Percentiles rank a stretch among this genome's conserved stretches.
These are phyloP conservation scores for Pestalotiopsis sp. DNA, from an alignment of 2,329 filamentous ascomycete genomes.

Conservation along the genomic window DNA sequence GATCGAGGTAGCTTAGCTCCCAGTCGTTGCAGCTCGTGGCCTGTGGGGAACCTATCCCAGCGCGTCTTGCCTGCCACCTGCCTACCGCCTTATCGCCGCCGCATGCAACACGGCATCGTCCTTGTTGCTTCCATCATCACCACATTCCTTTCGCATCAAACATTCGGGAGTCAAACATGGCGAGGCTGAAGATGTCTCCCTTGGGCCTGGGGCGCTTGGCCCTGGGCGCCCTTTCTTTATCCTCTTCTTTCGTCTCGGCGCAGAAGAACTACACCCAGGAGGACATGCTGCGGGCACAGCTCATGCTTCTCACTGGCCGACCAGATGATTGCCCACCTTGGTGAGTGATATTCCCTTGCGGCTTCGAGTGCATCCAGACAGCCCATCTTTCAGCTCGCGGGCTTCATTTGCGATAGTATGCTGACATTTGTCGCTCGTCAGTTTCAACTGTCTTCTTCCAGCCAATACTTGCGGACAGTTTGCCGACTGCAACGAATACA, in stretches of 20 bases:
- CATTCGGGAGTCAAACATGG: not conserved
- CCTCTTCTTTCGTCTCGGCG: slow-evolving; percentile 28
- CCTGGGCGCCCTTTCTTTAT: slow-evolving; percentile 28
- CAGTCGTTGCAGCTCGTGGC: slow-evolving; percentile 11
- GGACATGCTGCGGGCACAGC: slow-evolving; percentile 65
- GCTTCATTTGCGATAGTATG: slow-evolving; percentile 19
- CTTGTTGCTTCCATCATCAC: not conserved
- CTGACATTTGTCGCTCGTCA: slow-evolving; percentile 42
- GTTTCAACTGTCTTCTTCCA: slow-evolving; percentile 97
- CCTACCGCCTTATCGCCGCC: slow-evolving; percentile 9
- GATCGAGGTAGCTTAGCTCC: slow-evolving; percentile 1
- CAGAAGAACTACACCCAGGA: slow-evolving; percentile 62
- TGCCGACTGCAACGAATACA: slow-evolving; percentile 83
- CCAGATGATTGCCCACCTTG: slow-evolving; percentile 80
- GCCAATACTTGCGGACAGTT: slow-evolving; percentile 92
- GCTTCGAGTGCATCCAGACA: not conserved
- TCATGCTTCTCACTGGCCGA: slow-evolving; percentile 73
- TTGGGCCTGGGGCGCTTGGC: slow-evolving; percentile 23
- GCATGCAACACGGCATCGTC: not conserved
- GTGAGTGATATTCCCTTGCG: slow-evolving; percentile 42
- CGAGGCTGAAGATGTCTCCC: slow-evolving; percentile 27
- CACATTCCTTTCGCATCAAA: not conserved
- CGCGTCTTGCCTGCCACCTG: not conserved
- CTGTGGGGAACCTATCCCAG: slow-evolving; percentile 5
- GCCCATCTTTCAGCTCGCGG: not conserved